Conservation (phyloP, 495 filamentous ascomycete genomes). For the Elasticomyces elasticus region DNA sequence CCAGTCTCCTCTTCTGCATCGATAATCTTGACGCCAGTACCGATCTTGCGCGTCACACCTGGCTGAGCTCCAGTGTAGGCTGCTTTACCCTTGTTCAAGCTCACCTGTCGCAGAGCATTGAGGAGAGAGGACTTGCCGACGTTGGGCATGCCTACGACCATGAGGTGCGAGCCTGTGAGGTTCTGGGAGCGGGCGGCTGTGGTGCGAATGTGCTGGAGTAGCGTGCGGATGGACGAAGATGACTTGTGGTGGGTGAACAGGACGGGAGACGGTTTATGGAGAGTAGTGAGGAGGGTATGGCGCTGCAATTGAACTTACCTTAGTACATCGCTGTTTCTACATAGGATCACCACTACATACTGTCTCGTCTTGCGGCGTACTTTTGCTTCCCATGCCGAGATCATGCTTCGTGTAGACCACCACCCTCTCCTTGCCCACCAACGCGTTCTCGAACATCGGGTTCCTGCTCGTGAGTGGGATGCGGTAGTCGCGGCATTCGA, state of each 20-base stretch:
- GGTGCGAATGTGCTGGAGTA: conserved; percentile 48
- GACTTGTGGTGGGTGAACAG: conserved; percentile 54
- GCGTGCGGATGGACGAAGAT: conserved; percentile 39
- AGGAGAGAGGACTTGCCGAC: conserved; percentile 86
- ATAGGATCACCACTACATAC: conserved; percentile 23
- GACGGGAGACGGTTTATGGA: conserved; percentile 46
- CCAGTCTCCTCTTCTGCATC: conserved; percentile 24
- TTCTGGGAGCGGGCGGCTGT: conserved; percentile 39
- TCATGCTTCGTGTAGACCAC: conserved; percentile 90
- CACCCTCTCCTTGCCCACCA: conserved; percentile 52
- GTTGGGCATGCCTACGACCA: conserved; percentile 97
- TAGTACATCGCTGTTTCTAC: not conserved
- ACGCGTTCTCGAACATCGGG: conserved; percentile 72
- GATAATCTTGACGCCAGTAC: conserved; percentile 71
- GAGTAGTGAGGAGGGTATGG: conserved; percentile 39
- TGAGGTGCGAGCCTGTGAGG: conserved; percentile 60
- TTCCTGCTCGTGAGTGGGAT: conserved; percentile 82
- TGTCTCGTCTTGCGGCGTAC: conserved; percentile 23
- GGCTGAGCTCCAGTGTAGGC: conserved; percentile 76
- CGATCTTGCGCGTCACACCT: conserved; percentile 79
- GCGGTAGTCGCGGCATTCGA: conserved; percentile 92
- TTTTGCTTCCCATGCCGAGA: conserved; percentile 43
- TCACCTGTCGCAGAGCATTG: conserved; percentile 65
- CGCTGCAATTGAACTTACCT: conserved; percentile 2
- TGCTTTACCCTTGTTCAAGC: conserved; percentile 63